These are phyloP conservation scores for Lasiodiplodia sp. DNA, from an alignment of 2,329 filamentous ascomycete species.

Conservation along the genomic window DNA sequence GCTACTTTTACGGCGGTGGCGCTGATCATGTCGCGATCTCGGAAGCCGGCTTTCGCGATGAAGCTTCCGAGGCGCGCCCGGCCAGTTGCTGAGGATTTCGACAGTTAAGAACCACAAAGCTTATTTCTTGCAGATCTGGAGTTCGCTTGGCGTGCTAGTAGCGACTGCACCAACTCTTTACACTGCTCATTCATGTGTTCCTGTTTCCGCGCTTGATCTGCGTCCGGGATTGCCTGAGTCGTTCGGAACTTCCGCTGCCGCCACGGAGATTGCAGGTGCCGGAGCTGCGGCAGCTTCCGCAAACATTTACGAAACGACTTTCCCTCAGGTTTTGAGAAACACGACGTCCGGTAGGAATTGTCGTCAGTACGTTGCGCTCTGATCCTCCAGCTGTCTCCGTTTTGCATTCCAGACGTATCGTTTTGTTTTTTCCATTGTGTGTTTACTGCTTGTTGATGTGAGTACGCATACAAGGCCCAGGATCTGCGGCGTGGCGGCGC, in stretches of 20 bases:
- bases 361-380: neutral
- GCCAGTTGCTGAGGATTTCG: neutral
- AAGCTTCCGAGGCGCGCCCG: neutral
- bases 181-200: neutral
- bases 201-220: neutral
- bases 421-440: neutral
- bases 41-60: neutral
- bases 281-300: neutral
- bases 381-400: rapidly evolving
- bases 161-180: neutral
- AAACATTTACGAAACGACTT: neutral
- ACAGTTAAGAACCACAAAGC: neutral
- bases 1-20: neutral
- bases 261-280: neutral
- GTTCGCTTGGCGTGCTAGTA: neutral
- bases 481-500: neutral
- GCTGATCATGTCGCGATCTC: neutral
- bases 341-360: neutral
- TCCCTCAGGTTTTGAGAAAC: neutral
- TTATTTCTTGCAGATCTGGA: neutral
- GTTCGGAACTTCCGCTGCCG: neutral
- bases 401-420: neutral
- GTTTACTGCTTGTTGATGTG: neutral
- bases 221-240: neutral
- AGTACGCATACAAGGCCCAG: neutral